Evolutionary conservation across 306 rosid species (phyloP).

Genomic region (Nissolia schottii): DNA sequence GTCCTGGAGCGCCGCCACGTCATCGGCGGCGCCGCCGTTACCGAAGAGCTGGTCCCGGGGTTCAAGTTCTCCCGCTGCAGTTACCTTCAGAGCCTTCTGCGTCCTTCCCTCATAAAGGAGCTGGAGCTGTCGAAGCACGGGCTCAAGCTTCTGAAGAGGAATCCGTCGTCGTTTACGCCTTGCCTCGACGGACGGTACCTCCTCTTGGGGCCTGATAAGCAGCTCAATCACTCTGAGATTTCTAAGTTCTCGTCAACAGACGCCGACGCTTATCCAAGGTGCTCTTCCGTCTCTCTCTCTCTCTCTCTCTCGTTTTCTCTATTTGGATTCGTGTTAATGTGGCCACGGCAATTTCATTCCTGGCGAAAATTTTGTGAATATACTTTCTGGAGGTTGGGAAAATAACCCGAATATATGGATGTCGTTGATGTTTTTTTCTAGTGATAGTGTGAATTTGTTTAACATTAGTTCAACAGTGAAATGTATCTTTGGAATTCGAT

Average conservation of each 20-base stretch:
- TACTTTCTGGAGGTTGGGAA: background rate
- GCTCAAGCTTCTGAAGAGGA: constrained; percentile 73
- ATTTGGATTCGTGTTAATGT: background rate
- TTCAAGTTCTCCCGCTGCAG: constrained; percentile 95
- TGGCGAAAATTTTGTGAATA: background rate
- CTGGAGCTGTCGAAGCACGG: constrained; percentile 76
- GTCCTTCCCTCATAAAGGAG: constrained; percentile 77
- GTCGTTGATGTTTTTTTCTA: background rate
- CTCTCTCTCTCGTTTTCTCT: background rate
- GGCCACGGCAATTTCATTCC: too few species aligned
- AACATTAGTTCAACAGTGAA: background rate
- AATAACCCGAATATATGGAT: background rate
- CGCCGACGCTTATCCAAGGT: constrained; percentile 86
- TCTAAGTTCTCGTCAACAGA: constrained; percentile 74
- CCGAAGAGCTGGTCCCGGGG: constrained; percentile 81
- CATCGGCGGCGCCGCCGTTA: constrained; percentile 90
- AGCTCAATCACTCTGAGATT: constrained; percentile 67
- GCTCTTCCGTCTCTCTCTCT: background rate
- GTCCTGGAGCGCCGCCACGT: constrained; percentile 91
- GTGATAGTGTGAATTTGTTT: background rate
- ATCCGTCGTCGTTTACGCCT: constrained; percentile 89
- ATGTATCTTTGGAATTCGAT: background rate
- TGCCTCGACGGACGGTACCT: constrained; percentile 90
- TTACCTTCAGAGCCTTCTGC: constrained; percentile 86
- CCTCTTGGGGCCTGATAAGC: constrained; percentile 67